phyloP scores from a whole-genome alignment of 2,329 filamentous ascomycete species.

The Botryosphaeria dothidea region DNA sequence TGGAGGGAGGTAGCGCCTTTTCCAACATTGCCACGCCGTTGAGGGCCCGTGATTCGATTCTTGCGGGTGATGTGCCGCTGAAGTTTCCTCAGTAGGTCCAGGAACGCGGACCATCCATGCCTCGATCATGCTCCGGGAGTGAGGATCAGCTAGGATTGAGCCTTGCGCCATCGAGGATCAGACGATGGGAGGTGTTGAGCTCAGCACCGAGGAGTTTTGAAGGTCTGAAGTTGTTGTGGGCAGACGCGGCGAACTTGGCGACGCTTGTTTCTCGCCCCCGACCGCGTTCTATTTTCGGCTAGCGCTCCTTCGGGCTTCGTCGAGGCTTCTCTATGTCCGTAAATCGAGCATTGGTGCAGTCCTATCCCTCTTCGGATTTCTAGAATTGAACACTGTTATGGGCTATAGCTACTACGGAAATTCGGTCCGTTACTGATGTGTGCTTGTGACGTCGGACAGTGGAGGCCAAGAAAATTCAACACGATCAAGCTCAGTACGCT shows the following conservation, averaged over 20 bases:
- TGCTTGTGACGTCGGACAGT: background rate
- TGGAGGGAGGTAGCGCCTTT: background rate
- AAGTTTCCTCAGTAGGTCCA: background rate
- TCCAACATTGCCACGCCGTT: background rate
- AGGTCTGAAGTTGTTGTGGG: background rate
- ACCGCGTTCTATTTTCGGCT: background rate
- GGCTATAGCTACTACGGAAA: no score
- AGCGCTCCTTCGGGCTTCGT: background rate
- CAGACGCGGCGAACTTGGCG: background rate
- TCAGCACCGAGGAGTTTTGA: background rate
- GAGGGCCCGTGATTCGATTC: background rate
- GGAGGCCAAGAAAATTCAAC: background rate
- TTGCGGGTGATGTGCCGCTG: background rate
- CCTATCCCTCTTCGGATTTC: no score
- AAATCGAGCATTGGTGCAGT: no score
- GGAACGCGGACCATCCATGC: conserved; percentile 1
- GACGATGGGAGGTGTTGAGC: background rate
- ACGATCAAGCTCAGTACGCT: background rate
- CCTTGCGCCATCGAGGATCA: background rate
- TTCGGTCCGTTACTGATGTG: no score
- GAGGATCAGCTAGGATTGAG: background rate
- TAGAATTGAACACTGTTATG: no score
- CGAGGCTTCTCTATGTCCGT: no score
- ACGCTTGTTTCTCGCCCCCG: background rate
- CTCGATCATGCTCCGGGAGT: background rate